Evolutionary conservation across 1,139 yeast genomes (phyloP), one percentile per base, ranked within the genome.

Genomic region (Geotrichum siamense): DNA sequence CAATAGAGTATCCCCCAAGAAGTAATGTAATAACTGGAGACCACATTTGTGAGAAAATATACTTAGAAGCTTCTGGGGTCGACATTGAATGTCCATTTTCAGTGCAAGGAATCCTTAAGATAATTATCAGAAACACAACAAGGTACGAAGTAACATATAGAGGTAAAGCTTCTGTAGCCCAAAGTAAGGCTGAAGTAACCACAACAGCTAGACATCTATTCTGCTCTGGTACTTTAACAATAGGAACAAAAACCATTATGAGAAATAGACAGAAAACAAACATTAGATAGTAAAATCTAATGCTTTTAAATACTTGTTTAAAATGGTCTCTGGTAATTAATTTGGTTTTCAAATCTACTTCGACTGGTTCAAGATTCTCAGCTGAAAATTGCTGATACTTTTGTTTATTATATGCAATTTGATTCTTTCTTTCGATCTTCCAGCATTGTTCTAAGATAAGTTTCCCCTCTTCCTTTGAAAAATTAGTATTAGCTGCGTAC

Each of bases 141-240:
- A 86, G 62, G 58, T 89, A 63, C 1, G 95, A 78, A 5, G 97
- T 89, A 15, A 81, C 84, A 61, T 82, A 87, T 39, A 89, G 68
- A 9, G 97, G 97, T 51, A 89, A 74, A 0, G 95, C 82, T 60
- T 89, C 97, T 2, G 94, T 79, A 1, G 96, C 96, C 97, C 97
- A 89, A 32, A 86, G 67, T 54, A 86, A 62, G 0, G 96, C 89
- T 8, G 87, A 75, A 43, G 82, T 76, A 5, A 81, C 77, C 48
- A 89, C 74, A 9, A 89, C 72, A 1, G 96, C 95, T 59, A 89
- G 72, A 64, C 95, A 84, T 56, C 87, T 77, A 57, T 78, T 80
- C 55, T 82, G 91, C 26, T 72, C 72, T 3, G 61, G 55, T 51
- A 82, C 82, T 34, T 75, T 71, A 52, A 63, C 48, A 12, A 55